Conservation (phyloP, 495 filamentous ascomycete species). For the Talaromyces proteolyticus region DNA sequence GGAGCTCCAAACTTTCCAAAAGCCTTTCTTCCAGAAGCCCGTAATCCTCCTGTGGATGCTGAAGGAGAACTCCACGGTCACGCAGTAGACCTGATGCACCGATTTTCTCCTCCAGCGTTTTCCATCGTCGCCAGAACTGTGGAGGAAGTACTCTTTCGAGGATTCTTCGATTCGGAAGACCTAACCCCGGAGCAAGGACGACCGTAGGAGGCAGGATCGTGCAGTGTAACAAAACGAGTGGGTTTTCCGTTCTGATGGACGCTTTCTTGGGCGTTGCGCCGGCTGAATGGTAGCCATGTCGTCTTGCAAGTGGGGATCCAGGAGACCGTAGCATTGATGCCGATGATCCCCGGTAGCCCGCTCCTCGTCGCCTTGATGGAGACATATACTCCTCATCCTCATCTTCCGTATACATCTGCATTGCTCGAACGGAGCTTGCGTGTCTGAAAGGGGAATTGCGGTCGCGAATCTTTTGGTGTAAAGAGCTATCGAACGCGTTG, state of each 20-base stretch:
- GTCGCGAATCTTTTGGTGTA: slow-evolving; percentile 24
- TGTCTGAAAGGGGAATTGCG: slow-evolving; percentile 54
- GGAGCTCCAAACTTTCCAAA: slow-evolving; percentile 80
- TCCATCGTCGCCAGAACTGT: slow-evolving; percentile 63
- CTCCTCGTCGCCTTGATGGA: slow-evolving; percentile 24
- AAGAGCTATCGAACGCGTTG: slow-evolving; percentile 13
- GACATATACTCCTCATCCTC: slow-evolving; percentile 34
- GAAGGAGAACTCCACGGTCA: slow-evolving; percentile 77
- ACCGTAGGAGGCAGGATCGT: slow-evolving; percentile 70
- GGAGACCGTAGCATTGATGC: slow-evolving; percentile 26
- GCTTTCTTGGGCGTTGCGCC: slow-evolving; percentile 39
- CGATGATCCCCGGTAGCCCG: slow-evolving; percentile 15
- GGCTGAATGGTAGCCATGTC: slow-evolving; percentile 40
- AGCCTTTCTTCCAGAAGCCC: slow-evolving; percentile 88
- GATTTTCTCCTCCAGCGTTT: slow-evolving; percentile 66
- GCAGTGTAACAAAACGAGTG: slow-evolving; percentile 83
- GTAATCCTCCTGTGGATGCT: slow-evolving; percentile 86
- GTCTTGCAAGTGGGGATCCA: slow-evolving; percentile 27
- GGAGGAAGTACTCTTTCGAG: slow-evolving; percentile 52
- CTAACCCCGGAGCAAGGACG: slow-evolving; percentile 53
- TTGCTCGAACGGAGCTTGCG: slow-evolving; percentile 67
- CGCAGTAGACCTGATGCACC: slow-evolving; percentile 64
- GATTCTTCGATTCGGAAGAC: slow-evolving; percentile 35
- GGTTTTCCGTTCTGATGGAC: slow-evolving; percentile 57
- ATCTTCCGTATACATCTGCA: slow-evolving; percentile 65